Evolutionary conservation across 2,329 filamentous ascomycete species (phyloP), one percentile per base, ranked within the genome.

Genomic region (Colletotrichum sp.): DNA sequence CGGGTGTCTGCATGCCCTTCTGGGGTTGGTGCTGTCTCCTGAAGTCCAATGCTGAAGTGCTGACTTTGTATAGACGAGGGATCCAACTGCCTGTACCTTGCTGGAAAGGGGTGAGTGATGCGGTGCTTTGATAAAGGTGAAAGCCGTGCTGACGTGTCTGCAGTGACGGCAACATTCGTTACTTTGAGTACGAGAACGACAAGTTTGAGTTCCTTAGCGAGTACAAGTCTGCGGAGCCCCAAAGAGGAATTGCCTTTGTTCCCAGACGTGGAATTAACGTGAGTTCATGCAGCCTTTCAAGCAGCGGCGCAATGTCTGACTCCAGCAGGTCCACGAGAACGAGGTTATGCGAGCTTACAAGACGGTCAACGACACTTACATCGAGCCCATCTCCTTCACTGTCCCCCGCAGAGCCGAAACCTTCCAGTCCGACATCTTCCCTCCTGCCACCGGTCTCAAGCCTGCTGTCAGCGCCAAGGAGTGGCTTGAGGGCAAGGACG

Each of bases 1-100:
- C 96, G 61, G 97, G 97, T 84, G 96, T 99, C 76, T 98, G 96
- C 90, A 98, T 99, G 95, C 97, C 97, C 36, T 99, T 99, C 91
- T 99, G 97, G 97, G 97, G 91, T 92, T 84, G 79, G 88, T 81
- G 60, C 15, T 16, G 2, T 55, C 10, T 16, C 66, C 6, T 30
- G 16, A 21, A 3, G 38, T 9, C 43, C 8, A n/a, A n/a, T 5
- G 16, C 26, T 13, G 28, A 26, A n/a, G 57, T 60, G 60, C 79
- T 84, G 74, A 83, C 78, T 78, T 75, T 24, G 16, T 60, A 61
- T 71, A 92, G 91, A 99, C 84, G 96, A 99, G 77, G 95, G 96
- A 77, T 98, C 95, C 68, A 96, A 97, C 87, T 98, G 95, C 84
- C 89, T 99, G 82, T 99, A 98, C 86, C 91, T 99, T 83, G 97